Evolutionary conservation across 179 eudicot genomes (phyloP).

Genomic region (Spergularia azorica): DNA sequence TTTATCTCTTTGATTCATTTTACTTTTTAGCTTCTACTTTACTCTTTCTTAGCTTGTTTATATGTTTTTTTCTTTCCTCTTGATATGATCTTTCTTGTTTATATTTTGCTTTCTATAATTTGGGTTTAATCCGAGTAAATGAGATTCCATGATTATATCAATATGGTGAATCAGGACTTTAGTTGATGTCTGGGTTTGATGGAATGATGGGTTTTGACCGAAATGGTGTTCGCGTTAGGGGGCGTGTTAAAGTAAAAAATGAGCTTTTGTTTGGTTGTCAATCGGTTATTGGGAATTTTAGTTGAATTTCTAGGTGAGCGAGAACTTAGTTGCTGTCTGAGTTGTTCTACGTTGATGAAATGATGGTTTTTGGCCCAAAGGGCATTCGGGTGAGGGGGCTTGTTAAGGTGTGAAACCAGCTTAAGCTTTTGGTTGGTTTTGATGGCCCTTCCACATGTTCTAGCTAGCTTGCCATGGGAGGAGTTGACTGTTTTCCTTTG

Average conservation of each 20-base stretch:
- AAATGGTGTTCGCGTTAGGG: too few relatives aligned
- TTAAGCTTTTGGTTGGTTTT: too few relatives aligned
- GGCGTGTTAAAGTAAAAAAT: background rate
- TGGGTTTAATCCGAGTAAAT: background rate
- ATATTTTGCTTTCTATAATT: background rate
- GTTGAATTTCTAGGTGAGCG: background rate
- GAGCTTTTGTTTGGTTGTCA: background rate
- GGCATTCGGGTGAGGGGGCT: too few relatives aligned
- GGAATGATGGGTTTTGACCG: too few relatives aligned
- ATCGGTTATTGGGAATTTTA: background rate
- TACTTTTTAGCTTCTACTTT: background rate
- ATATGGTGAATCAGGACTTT: background rate
- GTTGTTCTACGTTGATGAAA: too few relatives aligned
- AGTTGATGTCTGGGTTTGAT: too few relatives aligned
- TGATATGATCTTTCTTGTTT: background rate
- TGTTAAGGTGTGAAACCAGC: too few relatives aligned
- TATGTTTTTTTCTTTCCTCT: too few relatives aligned
- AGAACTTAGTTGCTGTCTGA: background rate
- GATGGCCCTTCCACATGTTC: too few relatives aligned
- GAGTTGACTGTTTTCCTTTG: background rate
- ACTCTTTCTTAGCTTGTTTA: background rate
- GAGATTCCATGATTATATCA: background rate
- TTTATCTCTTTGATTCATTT: constrained; percentile 17
- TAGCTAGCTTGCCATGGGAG: background rate
- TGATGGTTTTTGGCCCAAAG: too few relatives aligned